phyloP scores from a whole-genome alignment of 805 yeast genomes.

The Yarrowia phangngaensis region DNA sequence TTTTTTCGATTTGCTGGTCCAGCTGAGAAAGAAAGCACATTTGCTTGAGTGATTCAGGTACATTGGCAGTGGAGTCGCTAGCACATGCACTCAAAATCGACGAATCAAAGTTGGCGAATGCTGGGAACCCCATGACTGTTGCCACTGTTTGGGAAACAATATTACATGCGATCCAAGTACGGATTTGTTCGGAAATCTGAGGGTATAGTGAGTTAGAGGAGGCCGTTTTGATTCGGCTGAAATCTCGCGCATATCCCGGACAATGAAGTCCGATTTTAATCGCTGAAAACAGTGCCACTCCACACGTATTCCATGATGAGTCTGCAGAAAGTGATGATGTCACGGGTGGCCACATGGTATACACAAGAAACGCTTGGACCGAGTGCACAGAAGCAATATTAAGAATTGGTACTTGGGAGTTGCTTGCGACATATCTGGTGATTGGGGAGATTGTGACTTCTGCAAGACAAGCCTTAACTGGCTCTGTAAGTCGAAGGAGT shows the following conservation, averaged over 20 bases:
- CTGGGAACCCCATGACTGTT: constrained; percentile 90
- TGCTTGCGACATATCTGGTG: constrained; percentile 54
- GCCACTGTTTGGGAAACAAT: constrained; percentile 86
- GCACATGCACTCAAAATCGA: constrained; percentile 55
- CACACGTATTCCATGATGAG: constrained; percentile 92
- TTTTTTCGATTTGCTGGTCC: constrained; percentile 78
- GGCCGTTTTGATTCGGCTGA: constrained; percentile 47
- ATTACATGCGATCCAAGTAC: constrained; percentile 94
- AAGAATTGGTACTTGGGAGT: constrained; percentile 74
- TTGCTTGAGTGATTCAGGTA: constrained; percentile 61
- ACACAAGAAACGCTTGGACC: constrained; percentile 85
- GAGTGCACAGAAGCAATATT: constrained; percentile 90
- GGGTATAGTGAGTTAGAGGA: constrained; percentile 37
- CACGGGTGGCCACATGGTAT: constrained; percentile 93
- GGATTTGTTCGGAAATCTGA: constrained; percentile 64
- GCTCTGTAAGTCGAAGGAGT: constrained; percentile 60
- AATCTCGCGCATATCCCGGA: constrained; percentile 53
- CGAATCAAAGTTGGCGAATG: constrained; percentile 80
- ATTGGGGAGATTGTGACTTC: constrained; percentile 90
- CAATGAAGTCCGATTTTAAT: constrained; percentile 86
- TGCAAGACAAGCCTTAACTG: constrained; percentile 71
- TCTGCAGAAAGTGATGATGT: constrained; percentile 94
- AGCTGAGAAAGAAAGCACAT: constrained; percentile 81
- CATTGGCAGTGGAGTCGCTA: constrained; percentile 45
- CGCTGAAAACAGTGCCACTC: constrained; percentile 89